These are phyloP conservation scores for Penicillium hesseltinei DNA, from an alignment of 2,329 filamentous ascomycete species.

Conservation along the genomic window DNA sequence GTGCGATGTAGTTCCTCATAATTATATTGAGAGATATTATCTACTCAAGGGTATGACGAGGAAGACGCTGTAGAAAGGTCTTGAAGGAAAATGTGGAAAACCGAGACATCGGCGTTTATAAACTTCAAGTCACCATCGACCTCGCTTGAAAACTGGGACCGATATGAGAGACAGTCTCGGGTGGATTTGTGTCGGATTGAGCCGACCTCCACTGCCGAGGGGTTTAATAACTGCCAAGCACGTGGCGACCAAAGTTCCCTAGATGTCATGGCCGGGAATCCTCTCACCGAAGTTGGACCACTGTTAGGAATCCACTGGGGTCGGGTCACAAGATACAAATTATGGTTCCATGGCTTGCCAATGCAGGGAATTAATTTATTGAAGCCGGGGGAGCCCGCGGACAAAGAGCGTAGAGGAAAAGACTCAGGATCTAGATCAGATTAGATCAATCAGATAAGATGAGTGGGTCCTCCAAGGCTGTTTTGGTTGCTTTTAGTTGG, in stretches of 20 bases:
- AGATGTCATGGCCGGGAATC: background rate
- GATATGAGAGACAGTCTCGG: background rate
- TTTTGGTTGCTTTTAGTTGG: background rate
- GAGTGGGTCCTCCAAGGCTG: background rate
- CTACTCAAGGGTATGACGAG: background rate
- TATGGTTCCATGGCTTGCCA: background rate
- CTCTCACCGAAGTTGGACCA: background rate
- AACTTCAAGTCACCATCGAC: background rate
- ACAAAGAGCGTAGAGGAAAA: background rate
- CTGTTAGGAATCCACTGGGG: background rate
- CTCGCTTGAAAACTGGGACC: background rate
- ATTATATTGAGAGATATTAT: background rate
- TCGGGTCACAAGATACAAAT: background rate
- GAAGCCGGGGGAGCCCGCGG: background rate
- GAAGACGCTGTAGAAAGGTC: too few species aligned
- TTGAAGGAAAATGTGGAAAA: background rate
- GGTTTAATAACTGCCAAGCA: background rate
- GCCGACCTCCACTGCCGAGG: background rate
- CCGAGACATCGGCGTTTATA: background rate
- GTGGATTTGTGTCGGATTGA: background rate
- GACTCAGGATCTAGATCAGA: background rate
- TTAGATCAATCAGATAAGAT: conserved; percentile 1
- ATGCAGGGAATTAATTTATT: background rate
- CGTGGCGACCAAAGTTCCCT: background rate
- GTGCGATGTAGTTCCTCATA: conserved; percentile 2